Evolutionary conservation across 148 eudicot genomes (phyloP).

Genomic region (Rhododendron ovatum): DNA sequence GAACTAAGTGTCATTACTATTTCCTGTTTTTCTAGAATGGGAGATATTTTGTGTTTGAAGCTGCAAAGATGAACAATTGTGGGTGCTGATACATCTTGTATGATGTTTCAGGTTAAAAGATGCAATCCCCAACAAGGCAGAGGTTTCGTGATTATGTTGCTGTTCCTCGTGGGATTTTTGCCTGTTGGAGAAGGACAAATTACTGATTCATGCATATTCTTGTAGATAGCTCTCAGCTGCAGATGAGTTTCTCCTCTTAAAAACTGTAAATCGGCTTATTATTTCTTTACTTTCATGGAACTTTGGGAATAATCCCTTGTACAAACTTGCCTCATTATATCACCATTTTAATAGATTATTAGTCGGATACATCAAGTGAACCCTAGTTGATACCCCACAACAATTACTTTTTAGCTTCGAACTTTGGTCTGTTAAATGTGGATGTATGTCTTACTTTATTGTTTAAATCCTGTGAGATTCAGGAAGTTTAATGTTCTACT

Average conservation of each 20-base stretch:
- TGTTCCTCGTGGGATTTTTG: neutral
- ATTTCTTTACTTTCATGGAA: conserved; percentile 19
- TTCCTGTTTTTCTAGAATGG: neutral
- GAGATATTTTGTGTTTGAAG: neutral
- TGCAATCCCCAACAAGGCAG: neutral
- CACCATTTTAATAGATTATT: conserved; percentile 8
- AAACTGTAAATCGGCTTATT: conserved; percentile 54
- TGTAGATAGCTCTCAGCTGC: conserved; percentile 72
- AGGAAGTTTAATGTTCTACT: neutral
- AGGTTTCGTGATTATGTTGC: neutral
- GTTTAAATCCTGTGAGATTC: neutral
- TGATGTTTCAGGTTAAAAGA: conserved; percentile 12
- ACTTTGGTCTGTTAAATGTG: neutral
- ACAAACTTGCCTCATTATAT: conserved; percentile 28
- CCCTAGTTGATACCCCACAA: neutral
- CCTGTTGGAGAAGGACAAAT: conserved; percentile 22
- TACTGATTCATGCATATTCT: conserved; percentile 41
- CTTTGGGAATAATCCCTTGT: conserved; percentile 38
- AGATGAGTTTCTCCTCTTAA: conserved; percentile 95
- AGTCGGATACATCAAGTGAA: conserved; percentile 4
- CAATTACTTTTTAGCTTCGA: neutral
- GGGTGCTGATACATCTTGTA: neutral
- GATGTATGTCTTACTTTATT: neutral
- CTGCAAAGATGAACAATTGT: neutral
- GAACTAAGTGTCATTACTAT: neutral